Evolutionary conservation across 305 asterid genomes (phyloP).

Genomic region (Vinca major): DNA sequence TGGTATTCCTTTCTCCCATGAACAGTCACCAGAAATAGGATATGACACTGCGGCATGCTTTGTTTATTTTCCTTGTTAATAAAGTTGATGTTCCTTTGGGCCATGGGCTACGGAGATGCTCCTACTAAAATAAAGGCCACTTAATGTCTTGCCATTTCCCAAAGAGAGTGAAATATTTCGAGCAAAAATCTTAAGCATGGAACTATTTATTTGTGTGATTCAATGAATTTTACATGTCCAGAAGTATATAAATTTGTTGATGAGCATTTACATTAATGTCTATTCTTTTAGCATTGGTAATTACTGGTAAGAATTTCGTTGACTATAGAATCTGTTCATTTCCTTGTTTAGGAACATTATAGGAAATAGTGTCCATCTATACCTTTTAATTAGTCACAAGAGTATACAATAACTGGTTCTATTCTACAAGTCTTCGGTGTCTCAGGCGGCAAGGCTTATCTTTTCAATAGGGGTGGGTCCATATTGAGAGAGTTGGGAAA

Average conservation of each 20-base stretch:
- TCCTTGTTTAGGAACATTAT: neutral
- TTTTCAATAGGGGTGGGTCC: neutral
- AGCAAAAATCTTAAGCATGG: neutral
- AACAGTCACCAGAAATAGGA: neutral
- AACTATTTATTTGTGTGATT: neutral
- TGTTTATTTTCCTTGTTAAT: neutral
- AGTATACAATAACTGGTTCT: neutral
- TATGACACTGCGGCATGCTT: neutral
- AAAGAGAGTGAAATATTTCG: neutral
- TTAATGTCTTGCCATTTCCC: neutral
- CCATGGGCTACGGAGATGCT: neutral
- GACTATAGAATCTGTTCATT: neutral
- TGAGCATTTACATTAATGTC: neutral
- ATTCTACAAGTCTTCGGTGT: neutral
- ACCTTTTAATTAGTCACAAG: neutral
- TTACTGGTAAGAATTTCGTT: neutral
- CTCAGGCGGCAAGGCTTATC: neutral
- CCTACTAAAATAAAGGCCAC: neutral
- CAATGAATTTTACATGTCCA: neutral
- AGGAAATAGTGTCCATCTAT: neutral
- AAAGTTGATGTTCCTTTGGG: neutral
- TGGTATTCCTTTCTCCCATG: neutral
- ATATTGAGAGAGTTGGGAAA: neutral
- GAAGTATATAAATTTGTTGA: neutral
- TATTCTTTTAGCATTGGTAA: neutral